phyloP scores from a whole-genome alignment of 2,329 filamentous ascomycete species.

The Nectriaceae sp. region DNA sequence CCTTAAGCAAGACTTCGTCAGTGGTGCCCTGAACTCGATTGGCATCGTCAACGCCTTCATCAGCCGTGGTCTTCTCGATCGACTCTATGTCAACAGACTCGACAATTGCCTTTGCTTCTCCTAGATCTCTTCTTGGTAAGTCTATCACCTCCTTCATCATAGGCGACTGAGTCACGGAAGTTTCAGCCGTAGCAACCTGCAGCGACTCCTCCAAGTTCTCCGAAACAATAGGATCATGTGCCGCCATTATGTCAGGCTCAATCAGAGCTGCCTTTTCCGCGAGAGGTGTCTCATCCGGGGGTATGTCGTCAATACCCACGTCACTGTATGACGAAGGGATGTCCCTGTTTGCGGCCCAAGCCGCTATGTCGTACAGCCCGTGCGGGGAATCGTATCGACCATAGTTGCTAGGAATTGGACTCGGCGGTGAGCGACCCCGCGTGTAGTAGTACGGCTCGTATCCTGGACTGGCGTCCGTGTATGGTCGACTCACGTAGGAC shows the following conservation, averaged over 20 bases:
- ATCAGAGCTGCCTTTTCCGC: conserved; percentile 16
- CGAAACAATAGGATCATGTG: not conserved
- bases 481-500: conserved; percentile 42
- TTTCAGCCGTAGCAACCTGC: not conserved
- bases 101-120: not conserved
- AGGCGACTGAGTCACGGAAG: not conserved
- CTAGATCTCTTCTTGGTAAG: not conserved
- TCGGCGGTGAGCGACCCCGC: conserved; percentile 56
- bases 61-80: not conserved
- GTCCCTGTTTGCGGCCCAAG: conserved; percentile 41
- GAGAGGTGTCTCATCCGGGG: conserved; percentile 22
- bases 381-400: conserved; percentile 37
- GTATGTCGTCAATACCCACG: conserved; percentile 24
- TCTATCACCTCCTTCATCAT: not conserved
- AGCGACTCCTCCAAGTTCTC: not conserved
- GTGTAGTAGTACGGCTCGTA: conserved; percentile 49
- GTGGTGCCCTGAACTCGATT: not conserved
- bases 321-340: conserved; percentile 44
- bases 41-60: not conserved
- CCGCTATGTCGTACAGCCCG: conserved; percentile 31
- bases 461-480: conserved; percentile 36
- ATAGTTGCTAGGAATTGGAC: conserved; percentile 48
- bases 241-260: conserved; percentile 1
- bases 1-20: not conserved
- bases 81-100: not conserved